Conservation (phyloP, 1,284 basidiomycete genomes). For the Leccinum cinnamomeum region DNA sequence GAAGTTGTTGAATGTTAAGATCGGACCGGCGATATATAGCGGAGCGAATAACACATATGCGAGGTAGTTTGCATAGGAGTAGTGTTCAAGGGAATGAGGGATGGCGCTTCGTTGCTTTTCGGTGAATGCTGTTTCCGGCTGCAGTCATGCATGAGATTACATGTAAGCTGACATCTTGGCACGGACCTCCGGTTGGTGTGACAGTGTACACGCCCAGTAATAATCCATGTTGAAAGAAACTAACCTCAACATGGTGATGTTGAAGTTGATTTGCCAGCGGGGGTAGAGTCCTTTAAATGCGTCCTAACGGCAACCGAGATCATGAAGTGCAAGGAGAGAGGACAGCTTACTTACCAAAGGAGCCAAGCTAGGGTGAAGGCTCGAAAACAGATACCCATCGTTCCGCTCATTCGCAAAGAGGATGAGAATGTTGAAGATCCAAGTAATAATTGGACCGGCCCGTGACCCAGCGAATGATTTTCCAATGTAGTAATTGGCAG, state of each 20-base stretch:
- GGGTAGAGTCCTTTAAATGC: constrained; percentile 68
- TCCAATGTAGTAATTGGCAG: constrained; percentile 69
- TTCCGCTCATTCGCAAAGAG: constrained; percentile 81
- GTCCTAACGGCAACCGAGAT: constrained; percentile 54
- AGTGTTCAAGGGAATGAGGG: constrained; percentile 49
- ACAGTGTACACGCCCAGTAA: constrained; percentile 70
- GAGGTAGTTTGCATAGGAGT: constrained; percentile 60
- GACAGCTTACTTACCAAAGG: constrained; percentile 48
- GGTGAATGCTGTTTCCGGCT: constrained; percentile 39
- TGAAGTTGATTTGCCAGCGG: constrained; percentile 93
- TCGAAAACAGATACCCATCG: constrained; percentile 73
- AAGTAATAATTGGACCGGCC: constrained; percentile 56
- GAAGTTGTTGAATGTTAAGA: constrained; percentile 96
- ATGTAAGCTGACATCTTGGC: neutral
- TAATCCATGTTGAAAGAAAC: constrained; percentile 93
- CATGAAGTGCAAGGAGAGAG: neutral
- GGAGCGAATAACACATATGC: constrained; percentile 89
- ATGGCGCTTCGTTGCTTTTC: constrained; percentile 60
- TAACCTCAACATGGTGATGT: constrained; percentile 94
- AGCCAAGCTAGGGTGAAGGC: constrained; percentile 55
- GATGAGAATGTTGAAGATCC: constrained; percentile 74
- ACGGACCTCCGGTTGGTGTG: constrained; percentile 46
- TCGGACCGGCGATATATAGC: constrained; percentile 94
- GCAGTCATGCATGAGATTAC: constrained; percentile 10
- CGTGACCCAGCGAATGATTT: constrained; percentile 46